Evolutionary conservation across 2,329 filamentous ascomycete species (phyloP).

Genomic region (Ophiostoma sp.): DNA sequence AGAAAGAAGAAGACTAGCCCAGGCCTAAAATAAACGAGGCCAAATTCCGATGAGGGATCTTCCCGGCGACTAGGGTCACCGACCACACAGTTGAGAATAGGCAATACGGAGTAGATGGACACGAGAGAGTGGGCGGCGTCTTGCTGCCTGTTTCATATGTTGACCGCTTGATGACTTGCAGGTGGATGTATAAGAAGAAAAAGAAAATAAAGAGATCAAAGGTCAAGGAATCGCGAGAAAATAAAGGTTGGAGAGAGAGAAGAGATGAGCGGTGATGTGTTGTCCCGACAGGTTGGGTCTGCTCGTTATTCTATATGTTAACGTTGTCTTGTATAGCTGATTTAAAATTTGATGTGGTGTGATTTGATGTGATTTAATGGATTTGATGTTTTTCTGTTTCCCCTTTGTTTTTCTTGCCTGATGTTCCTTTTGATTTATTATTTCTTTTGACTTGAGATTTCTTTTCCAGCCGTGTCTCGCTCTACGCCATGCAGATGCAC

Average conservation of each 20-base stretch:
- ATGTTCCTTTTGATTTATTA: neutral
- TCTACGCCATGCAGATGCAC: conserved; percentile 1
- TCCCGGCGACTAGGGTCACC: neutral
- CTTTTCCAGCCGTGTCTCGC: neutral
- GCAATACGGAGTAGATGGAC: neutral
- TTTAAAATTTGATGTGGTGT: no score
- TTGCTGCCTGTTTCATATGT: neutral
- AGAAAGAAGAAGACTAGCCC: no score
- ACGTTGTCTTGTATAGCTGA: no score
- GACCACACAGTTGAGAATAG: neutral
- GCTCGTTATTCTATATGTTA: neutral
- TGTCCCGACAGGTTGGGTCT: conserved; percentile 20
- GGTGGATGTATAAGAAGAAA: conserved; percentile 3
- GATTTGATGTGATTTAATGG: neutral
- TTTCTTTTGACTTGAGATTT: no score
- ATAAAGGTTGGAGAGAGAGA: neutral
- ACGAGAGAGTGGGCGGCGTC: neutral
- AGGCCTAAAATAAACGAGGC: neutral
- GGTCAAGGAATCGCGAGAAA: neutral
- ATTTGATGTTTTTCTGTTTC: neutral
- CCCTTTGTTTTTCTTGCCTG: neutral
- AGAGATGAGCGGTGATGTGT: conserved; percentile 14
- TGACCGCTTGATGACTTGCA: conserved; percentile 10
- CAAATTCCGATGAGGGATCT: conserved; percentile 3
- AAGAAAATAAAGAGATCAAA: neutral